Percentiles rank a stretch among this genome's conserved stretches.
These are phyloP conservation scores for Melampsora larici-populina DNA, from an alignment of 1,284 basidiomycete species.

Conservation along the genomic window DNA sequence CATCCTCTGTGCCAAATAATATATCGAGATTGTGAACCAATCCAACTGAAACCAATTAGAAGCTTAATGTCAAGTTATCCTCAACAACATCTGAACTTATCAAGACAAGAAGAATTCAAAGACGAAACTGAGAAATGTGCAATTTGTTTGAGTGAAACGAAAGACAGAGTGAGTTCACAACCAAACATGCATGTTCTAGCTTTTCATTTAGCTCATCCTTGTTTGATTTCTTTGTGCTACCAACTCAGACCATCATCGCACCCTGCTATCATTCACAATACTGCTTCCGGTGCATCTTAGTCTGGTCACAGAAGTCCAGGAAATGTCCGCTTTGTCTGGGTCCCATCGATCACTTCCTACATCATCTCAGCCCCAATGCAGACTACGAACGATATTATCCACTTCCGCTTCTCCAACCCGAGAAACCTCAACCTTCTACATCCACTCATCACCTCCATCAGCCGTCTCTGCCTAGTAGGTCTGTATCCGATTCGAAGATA, in stretches of 20 bases:
- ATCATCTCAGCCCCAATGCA: slow-evolving; percentile 5
- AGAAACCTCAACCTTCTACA: not conserved
- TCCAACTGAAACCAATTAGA: too few relatives aligned
- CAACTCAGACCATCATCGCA: slow-evolving; percentile 19
- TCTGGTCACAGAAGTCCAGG: slow-evolving; percentile 7
- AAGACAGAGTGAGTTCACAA: not conserved
- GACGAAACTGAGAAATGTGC: not conserved
- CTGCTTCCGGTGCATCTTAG: slow-evolving; percentile 19
- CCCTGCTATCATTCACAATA: slow-evolving; percentile 33
- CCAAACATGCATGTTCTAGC: not conserved
- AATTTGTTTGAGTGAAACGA: slow-evolving; percentile 5
- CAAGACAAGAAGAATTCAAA: not conserved
- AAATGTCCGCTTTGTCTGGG: slow-evolving; percentile 18
- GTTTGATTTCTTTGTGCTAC: not conserved
- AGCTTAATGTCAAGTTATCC: not conserved
- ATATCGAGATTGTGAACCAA: too few relatives aligned
- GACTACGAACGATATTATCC: slow-evolving; percentile 22
- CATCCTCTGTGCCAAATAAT: too few relatives aligned
- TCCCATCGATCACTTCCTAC: slow-evolving; percentile 19
- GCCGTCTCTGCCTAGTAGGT: not conserved
- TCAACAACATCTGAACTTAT: not conserved
- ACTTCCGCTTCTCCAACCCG: slow-evolving; percentile 9
- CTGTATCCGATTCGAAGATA: not conserved
- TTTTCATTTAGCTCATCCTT: not conserved
- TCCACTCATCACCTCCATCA: not conserved